phyloP scores from a whole-genome alignment of 768 basidiomycete genomes.

The Suillus subluteus region DNA sequence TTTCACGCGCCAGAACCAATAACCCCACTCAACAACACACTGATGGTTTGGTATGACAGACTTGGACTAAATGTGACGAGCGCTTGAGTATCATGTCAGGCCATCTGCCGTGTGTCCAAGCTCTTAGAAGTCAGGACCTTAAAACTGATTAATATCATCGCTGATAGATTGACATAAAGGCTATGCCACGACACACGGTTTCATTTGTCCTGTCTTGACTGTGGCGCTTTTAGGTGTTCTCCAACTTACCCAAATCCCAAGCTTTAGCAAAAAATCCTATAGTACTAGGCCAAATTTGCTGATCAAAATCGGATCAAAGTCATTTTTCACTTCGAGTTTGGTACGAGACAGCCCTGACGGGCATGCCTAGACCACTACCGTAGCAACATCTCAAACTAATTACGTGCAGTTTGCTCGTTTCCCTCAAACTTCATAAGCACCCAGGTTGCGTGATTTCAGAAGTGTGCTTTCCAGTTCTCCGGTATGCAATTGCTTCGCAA shows the following conservation, averaged over 20 bases:
- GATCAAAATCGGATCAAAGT: background rate
- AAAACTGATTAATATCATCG: background rate
- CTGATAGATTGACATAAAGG: background rate
- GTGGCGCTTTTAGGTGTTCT: background rate
- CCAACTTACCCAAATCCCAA: background rate
- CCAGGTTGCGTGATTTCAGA: background rate
- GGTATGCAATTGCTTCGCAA: background rate
- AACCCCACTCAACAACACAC: background rate
- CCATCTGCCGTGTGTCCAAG: too few relatives aligned
- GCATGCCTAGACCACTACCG: background rate
- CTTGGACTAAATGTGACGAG: background rate
- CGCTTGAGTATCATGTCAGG: background rate
- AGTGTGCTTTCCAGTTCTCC: background rate
- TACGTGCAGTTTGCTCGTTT: background rate
- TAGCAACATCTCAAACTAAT: background rate
- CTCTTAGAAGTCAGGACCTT: background rate
- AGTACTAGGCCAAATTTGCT: too few relatives aligned
- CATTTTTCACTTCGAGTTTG: background rate
- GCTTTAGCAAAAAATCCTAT: too few relatives aligned
- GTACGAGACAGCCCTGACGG: background rate
- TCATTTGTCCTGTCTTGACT: background rate
- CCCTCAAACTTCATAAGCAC: background rate
- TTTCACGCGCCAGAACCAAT: background rate
- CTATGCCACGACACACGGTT: background rate
- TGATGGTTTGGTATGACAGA: background rate